Conservation (phyloP, 202 grass and related monocot genomes). For the Setaria italica region DNA sequence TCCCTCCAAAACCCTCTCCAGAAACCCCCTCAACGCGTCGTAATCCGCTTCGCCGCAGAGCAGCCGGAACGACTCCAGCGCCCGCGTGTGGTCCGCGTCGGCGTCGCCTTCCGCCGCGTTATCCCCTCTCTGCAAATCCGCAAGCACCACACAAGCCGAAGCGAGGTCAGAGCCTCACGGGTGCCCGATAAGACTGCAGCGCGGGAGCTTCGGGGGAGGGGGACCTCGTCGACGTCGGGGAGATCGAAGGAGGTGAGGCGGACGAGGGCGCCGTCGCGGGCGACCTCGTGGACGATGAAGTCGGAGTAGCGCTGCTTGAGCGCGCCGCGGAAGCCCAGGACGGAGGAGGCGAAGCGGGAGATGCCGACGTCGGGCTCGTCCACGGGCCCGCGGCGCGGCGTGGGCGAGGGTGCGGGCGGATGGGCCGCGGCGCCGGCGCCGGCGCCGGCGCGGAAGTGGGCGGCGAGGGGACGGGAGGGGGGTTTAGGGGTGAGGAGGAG, state of each 20-base stretch:
- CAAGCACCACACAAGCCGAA: background rate
- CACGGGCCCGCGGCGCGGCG: slow-evolving; percentile 41
- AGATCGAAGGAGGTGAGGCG: slow-evolving; percentile 88
- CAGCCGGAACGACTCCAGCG: slow-evolving; percentile 64
- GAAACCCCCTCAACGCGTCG: slow-evolving; percentile 59
- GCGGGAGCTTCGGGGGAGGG: background rate
- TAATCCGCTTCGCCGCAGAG: slow-evolving; percentile 73
- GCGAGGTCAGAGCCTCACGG: slow-evolving; percentile 19
- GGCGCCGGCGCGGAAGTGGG: background rate
- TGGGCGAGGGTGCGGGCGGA: background rate
- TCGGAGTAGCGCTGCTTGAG: slow-evolving; percentile 92
- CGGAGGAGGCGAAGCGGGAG: slow-evolving; percentile 73
- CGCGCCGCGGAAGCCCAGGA: slow-evolving; percentile 76
- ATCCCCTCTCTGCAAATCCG: slow-evolving; percentile 52
- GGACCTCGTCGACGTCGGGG: slow-evolving; percentile 51
- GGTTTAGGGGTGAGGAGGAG: slow-evolving; percentile 32
- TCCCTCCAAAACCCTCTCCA: slow-evolving; percentile 59
- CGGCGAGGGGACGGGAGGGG: slow-evolving; percentile 11
- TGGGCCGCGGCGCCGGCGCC: slow-evolving; percentile 17
- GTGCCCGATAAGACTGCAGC: background rate
- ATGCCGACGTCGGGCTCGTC: slow-evolving; percentile 87
- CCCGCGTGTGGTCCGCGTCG: slow-evolving; percentile 48
- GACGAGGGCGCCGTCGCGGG: slow-evolving; percentile 67
- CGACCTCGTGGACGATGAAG: slow-evolving; percentile 94
- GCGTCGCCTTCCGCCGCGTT: slow-evolving; percentile 35